Conservation (phyloP, 306 rosid genomes). For the Fragaria vesca region DNA sequence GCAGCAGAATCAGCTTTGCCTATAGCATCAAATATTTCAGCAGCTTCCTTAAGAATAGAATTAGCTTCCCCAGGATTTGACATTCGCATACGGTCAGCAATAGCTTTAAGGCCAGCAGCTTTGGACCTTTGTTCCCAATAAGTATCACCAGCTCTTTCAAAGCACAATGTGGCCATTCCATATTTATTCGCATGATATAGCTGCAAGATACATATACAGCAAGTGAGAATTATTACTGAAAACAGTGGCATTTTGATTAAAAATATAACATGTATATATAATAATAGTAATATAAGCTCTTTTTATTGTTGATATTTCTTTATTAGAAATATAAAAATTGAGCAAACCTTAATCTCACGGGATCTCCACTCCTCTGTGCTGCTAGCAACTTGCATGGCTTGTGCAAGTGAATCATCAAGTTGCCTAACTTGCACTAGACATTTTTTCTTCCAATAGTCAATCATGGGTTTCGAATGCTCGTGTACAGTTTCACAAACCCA, state of each 20-base stretch:
- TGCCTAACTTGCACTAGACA: constrained; percentile 43
- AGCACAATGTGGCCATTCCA: constrained; percentile 52
- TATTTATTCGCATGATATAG: constrained; percentile 41
- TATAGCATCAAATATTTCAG: constrained; percentile 43
- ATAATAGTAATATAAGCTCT: not conserved
- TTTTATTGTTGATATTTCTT: too few relatives aligned
- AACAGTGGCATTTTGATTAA: not conserved
- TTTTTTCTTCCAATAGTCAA: constrained; percentile 55
- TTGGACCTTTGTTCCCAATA: constrained; percentile 43
- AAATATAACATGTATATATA: too few relatives aligned
- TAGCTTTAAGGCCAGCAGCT: constrained; percentile 49
- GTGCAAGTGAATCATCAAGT: constrained; percentile 44
- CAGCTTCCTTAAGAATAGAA: constrained; percentile 48
- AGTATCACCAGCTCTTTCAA: constrained; percentile 47
- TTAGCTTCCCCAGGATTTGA: constrained; percentile 30
- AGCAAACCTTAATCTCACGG: constrained; percentile 51
- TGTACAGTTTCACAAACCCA: constrained; percentile 51
- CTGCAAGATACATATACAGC: constrained; percentile 29
- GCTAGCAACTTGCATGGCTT: constrained; percentile 54
- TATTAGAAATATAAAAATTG: not conserved
- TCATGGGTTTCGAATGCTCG: constrained; percentile 38
- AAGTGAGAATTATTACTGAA: not conserved
- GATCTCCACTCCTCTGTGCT: constrained; percentile 53
- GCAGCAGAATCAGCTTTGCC: constrained; percentile 51
- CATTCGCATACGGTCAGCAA: constrained; percentile 34